Base-by-base conservation (phyloP, 2,329 filamentous ascomycete species). In the Pseudogymnoascus sp. region DNA sequence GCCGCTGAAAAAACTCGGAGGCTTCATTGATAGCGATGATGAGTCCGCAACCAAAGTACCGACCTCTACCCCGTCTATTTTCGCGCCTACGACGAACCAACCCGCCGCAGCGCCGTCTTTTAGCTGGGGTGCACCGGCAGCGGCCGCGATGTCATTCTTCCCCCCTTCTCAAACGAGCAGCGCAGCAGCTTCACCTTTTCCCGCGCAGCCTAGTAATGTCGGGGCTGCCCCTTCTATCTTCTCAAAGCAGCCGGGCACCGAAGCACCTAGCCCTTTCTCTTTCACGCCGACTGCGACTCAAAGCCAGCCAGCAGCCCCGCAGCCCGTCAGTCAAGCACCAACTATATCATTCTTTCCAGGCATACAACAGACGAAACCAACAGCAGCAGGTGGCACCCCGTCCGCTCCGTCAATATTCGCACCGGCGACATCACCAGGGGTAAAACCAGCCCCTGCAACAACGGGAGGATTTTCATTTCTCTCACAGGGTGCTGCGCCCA, bases 21-120 rank as follows among this genome's bases (percentile, higher is more conserved):
- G 36, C 26, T 61, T 61, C 59, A 61, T 61, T 39, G 59, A 61
- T 36, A 40, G 36, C 26, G 59, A 61, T 21, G 59, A 61, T 29
- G 59, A 61, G 39, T 16, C 39, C n/a, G 16, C 4, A 26, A 18
- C 18, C 4, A 39, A 8, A 16, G 18, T 11, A 26, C 12, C 59
- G 16, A 42, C 59, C 2, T 31, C 34, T 11, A 26, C 34, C 8
- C 21, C 59, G 36, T 42, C 34, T 61, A 5, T 40, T 26, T 61
- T 61, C 36, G n/a, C 36, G 21, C n/a, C 39, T 29, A 36, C 34
- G 21, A 31, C 59, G 16, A 26, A 26, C 4, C 36, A 18, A 21
- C 29, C 51, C 10, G 51, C 51, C 29, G 51, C 29, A 34, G 29
- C 51, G n/a, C 51, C 51, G 16, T 36, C 51, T 34, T 57, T 57